A percentile compares a stretch with the other conserved stretches of the same genome.
These are phyloP conservation scores for Metarhizium guizhouense DNA, from an alignment of 2,329 filamentous ascomycete genomes.

Conservation along the genomic window DNA sequence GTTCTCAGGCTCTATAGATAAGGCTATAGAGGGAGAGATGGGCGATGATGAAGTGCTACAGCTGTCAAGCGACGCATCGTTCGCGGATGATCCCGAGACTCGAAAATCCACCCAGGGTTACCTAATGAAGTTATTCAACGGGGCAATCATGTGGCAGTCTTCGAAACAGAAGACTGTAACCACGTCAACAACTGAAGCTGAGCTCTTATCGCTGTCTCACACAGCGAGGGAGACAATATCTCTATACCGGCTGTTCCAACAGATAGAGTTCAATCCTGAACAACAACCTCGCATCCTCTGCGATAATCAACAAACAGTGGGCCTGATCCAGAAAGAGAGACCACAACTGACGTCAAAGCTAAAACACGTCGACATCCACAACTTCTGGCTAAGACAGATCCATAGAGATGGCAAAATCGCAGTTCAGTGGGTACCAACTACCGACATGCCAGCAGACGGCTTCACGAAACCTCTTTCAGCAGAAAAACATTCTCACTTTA, in stretches of 20 bases:
- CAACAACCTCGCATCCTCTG: background rate
- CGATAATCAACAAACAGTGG: background rate
- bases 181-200: background rate
- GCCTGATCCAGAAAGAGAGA: background rate
- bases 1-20: too few relatives aligned
- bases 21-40: too few relatives aligned
- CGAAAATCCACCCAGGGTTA: too few relatives aligned
- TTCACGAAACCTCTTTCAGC: background rate
- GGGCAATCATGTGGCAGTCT: too few relatives aligned
- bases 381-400: background rate
- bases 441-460: background rate
- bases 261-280: background rate
- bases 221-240: background rate
- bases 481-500: background rate
- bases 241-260: background rate
- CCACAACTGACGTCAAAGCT: background rate
- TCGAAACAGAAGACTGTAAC: too few relatives aligned
- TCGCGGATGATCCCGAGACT: too few relatives aligned
- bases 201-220: background rate
- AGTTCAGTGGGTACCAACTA: background rate
- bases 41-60: too few relatives aligned
- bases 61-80: too few relatives aligned
- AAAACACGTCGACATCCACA: background rate
- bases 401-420: background rate
- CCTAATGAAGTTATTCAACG: too few relatives aligned